Percentiles rank a stretch among this genome's conserved stretches.
These are phyloP conservation scores for Neurospora sp. DNA, from an alignment of 495 filamentous ascomycete species.

Conservation along the genomic window DNA sequence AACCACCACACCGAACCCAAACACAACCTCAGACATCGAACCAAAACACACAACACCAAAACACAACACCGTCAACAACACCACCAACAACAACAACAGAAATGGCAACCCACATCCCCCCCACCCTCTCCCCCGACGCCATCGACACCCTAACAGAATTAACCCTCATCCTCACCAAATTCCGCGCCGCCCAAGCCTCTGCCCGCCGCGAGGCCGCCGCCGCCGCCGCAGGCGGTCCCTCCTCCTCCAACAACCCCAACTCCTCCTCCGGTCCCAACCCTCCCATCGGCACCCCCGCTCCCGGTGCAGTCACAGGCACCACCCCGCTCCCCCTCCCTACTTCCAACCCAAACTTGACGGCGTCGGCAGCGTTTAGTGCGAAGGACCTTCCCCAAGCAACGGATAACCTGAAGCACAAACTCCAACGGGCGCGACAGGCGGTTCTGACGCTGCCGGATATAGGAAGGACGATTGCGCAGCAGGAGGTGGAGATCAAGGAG, in stretches of 20 bases:
- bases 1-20: not conserved
- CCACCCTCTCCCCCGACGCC: constrained; percentile 47
- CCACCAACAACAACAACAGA: not conserved
- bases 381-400: constrained; percentile 71
- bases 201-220: constrained; percentile 2
- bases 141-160: constrained; percentile 83
- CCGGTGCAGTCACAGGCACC: constrained; percentile 25
- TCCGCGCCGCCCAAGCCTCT: constrained; percentile 39
- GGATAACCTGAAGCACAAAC: constrained; percentile 64
- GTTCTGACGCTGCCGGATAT: constrained; percentile 67
- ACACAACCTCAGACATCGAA: not conserved
- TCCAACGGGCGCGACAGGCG: constrained; percentile 63
- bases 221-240: not conserved
- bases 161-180: constrained; percentile 62
- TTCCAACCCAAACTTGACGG: not conserved
- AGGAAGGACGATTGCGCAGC: constrained; percentile 59
- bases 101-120: constrained; percentile 29
- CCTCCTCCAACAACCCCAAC: constrained; percentile 11
- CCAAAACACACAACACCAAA: not conserved
- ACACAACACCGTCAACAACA: not conserved
- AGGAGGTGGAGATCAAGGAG: constrained; percentile 67
- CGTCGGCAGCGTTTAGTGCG: constrained; percentile 40
- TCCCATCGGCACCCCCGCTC: constrained; percentile 7
- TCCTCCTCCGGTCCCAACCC: constrained; percentile 3
- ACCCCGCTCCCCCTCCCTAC: constrained; percentile 15